Percentiles rank a stretch among this genome's conserved stretches.
Evolutionary conservation across 2,329 filamentous ascomycete species (phyloP).

Genomic region (Phyllachora maydis): DNA sequence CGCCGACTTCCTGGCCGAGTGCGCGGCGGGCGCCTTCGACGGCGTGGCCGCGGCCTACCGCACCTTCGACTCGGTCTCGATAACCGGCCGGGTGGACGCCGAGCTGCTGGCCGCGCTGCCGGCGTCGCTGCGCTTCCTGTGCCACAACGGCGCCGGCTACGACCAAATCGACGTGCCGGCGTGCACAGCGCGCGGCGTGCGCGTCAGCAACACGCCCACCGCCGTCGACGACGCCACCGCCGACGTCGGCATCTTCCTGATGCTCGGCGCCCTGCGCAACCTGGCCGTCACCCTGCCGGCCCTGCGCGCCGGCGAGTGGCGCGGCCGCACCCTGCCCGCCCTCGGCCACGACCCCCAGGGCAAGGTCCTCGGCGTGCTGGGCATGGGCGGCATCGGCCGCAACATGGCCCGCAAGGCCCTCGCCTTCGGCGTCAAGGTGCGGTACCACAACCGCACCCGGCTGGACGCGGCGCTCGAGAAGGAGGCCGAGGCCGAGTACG

Average conservation of each 20-base stretch:
- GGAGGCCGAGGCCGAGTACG: conserved; percentile 40
- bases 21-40: conserved; percentile 41
- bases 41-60: conserved; percentile 46
- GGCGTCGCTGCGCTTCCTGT: conserved; percentile 31
- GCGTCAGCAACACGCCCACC: conserved; percentile 63
- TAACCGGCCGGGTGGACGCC: conserved; percentile 51
- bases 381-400: conserved; percentile 71
- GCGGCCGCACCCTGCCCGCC: conserved; percentile 32
- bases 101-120: conserved; percentile 43
- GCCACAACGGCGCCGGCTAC: conserved; percentile 59
- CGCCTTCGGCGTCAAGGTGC: conserved; percentile 55
- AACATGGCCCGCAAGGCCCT: conserved; percentile 56
- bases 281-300: conserved; percentile 45
- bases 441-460: conserved; percentile 52
- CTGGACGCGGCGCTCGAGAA: conserved; percentile 30
- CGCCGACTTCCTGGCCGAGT: conserved; percentile 48
- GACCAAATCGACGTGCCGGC: conserved; percentile 60
- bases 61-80: conserved; percentile 41
- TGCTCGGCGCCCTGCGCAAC: conserved; percentile 60
- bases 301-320: conserved; percentile 48
- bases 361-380: conserved; percentile 61
- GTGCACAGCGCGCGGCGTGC: conserved; percentile 44
- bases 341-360: conserved; percentile 60
- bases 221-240: conserved; percentile 71
- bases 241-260: conserved; percentile 61